Conservation (phyloP, 306 rosid genomes). For the Psophocarpus tetragonolobus region DNA sequence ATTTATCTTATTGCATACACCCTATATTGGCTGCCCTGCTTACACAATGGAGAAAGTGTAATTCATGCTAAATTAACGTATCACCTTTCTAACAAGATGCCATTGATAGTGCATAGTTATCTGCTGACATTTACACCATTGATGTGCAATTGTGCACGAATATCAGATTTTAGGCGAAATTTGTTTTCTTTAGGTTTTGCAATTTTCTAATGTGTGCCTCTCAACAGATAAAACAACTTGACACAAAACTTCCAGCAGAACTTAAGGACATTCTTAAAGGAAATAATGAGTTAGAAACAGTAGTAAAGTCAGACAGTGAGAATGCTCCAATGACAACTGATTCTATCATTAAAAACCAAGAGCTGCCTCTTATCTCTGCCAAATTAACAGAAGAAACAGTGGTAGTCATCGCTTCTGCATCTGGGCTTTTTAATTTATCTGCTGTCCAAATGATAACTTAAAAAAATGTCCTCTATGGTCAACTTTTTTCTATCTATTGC, state of each 20-base stretch:
- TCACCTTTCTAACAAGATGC: constrained; percentile 17
- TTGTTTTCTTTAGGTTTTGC: constrained; percentile 25
- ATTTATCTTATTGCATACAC: constrained; percentile 8
- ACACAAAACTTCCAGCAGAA: constrained; percentile 54
- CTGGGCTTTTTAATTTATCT: constrained; percentile 13
- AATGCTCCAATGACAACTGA: constrained; percentile 8
- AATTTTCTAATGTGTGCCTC: constrained; percentile 37
- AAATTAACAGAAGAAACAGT: constrained; percentile 28
- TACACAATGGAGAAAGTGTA: background rate
- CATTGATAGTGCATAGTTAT: background rate
- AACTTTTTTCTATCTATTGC: background rate
- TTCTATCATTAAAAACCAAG: constrained; percentile 21
- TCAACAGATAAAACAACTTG: constrained; percentile 68
- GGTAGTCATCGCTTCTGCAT: constrained; percentile 36
- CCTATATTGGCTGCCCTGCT: constrained; percentile 3
- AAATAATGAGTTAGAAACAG: constrained; percentile 42
- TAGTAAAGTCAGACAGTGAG: constrained; percentile 23
- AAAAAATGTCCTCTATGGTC: background rate
- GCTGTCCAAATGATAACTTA: constrained; percentile 22
- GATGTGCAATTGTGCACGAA: constrained; percentile 17
- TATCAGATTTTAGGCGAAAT: constrained; percentile 16
- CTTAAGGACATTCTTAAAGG: constrained; percentile 57
- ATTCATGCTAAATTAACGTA: constrained; percentile 13
- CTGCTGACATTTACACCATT: constrained; percentile 7
- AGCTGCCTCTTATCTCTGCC: constrained; percentile 28